These are phyloP conservation scores for Yarrowia bubula DNA, from an alignment of 805 yeast genomes.

Conservation along the genomic window DNA sequence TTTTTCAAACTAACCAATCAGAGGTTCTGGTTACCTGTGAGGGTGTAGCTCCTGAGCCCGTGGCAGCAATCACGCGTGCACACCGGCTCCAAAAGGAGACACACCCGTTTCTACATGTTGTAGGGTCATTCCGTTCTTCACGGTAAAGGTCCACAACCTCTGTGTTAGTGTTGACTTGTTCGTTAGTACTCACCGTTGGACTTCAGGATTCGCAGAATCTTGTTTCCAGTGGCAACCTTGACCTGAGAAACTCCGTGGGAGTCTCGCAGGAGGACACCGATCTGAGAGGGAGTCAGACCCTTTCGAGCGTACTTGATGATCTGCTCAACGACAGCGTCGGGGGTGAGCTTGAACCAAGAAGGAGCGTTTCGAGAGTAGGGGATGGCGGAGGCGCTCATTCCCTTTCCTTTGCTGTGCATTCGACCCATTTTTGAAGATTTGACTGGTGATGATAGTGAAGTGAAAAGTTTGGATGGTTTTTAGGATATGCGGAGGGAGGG, in stretches of 20 bases:
- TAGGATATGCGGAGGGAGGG: not conserved
- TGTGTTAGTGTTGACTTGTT: not conserved
- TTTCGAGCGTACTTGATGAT: conserved; percentile 99
- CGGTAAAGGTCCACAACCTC: conserved; percentile 20
- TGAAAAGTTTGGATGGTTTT: not conserved
- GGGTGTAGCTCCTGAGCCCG: too few relatives aligned
- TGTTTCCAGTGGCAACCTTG: conserved; percentile 97
- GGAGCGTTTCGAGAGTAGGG: conserved; percentile 99
- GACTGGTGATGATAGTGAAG: not conserved
- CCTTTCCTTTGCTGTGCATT: conserved; percentile 99
- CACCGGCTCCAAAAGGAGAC: not conserved
- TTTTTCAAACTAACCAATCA: conserved; percentile 7
- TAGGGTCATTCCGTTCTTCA: not conserved
- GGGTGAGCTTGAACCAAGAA: conserved; percentile 97
- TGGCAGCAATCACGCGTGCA: not conserved
- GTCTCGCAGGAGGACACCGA: conserved; percentile 99
- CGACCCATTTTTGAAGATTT: conserved; percentile 90
- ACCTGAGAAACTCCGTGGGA: conserved; percentile 99
- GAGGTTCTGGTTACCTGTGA: conserved; percentile 21
- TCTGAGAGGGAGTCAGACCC: conserved; percentile 99
- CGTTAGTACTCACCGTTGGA: conserved; percentile 72
- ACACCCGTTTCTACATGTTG: conserved; percentile 1
- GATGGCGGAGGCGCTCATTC: conserved; percentile 97
- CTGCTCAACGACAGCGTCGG: conserved; percentile 96
- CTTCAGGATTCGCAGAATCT: conserved; percentile 98